phyloP scores from a whole-genome alignment of 2,329 filamentous ascomycete genomes.

The Ophiostoma quercus region DNA sequence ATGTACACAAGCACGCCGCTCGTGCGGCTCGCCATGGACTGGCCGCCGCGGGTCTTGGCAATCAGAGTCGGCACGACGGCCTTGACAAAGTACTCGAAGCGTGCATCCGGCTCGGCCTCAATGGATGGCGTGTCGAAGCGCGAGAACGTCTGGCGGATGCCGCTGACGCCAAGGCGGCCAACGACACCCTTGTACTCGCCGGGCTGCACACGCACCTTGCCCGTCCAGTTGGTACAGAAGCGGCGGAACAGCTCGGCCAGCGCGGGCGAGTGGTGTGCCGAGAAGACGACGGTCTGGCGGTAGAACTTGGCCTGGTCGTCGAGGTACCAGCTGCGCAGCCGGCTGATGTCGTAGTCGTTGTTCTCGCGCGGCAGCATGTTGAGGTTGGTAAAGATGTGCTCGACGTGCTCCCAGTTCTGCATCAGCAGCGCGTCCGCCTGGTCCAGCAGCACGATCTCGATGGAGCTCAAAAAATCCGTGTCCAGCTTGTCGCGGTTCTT shows the following conservation, averaged over 20 bases:
- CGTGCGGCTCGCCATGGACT: background rate
- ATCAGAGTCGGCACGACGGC: conserved; percentile 71
- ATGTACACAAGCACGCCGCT: conserved; percentile 79
- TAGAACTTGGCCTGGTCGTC: conserved; percentile 74
- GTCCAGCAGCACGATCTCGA: conserved; percentile 85
- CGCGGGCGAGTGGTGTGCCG: conserved; percentile 82
- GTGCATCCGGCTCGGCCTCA: conserved; percentile 71
- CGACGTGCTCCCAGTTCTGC: conserved; percentile 98
- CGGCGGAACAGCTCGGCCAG: conserved; percentile 72
- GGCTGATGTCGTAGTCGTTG: conserved; percentile 89
- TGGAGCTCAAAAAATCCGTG: conserved; percentile 86
- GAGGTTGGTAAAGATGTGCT: conserved; percentile 84
- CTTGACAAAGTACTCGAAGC: conserved; percentile 86
- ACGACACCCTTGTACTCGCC: conserved; percentile 63
- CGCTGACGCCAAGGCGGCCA: conserved; percentile 60
- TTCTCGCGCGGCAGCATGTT: conserved; percentile 85
- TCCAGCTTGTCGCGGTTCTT: conserved; percentile 51
- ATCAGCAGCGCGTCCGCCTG: conserved; percentile 90
- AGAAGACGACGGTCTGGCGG: conserved; percentile 78
- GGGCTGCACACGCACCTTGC: conserved; percentile 68
- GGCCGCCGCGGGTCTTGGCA: conserved; percentile 56
- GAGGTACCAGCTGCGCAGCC: conserved; percentile 88
- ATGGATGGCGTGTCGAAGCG: conserved; percentile 71
- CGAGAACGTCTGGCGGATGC: conserved; percentile 81
- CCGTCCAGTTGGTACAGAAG: conserved; percentile 73